phyloP scores from a whole-genome alignment of 441 rosid species.

The Arabidopsis lyrata region DNA sequence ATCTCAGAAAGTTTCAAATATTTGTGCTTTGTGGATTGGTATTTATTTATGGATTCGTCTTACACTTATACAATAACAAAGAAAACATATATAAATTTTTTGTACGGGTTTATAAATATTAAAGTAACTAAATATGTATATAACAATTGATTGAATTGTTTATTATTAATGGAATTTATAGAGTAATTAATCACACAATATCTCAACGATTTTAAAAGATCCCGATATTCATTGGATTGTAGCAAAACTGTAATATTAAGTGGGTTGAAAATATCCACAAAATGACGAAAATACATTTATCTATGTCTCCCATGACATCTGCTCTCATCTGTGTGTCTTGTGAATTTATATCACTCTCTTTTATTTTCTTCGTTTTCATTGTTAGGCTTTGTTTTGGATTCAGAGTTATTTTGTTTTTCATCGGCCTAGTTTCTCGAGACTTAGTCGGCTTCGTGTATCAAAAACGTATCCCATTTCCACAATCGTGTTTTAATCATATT shows the following conservation, averaged over 20 bases:
- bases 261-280: not conserved
- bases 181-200: not conserved
- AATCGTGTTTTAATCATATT: too few species aligned
- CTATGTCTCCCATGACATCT: not conserved
- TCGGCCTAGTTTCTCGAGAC: too few species aligned
- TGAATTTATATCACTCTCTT: too few species aligned
- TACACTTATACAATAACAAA: not conserved
- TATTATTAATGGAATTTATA: not conserved
- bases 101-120: not conserved
- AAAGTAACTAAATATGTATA: not conserved
- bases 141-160: not conserved
- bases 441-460: too few species aligned
- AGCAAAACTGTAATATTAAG: not conserved
- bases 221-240: not conserved
- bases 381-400: too few species aligned
- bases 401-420: too few species aligned
- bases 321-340: too few species aligned
- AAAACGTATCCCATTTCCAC: too few species aligned
- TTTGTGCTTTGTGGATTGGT: conserved; percentile 24
- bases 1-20: conserved; percentile 32
- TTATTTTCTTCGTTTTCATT: too few species aligned
- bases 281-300: not conserved
- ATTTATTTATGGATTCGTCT: not conserved
- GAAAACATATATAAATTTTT: not conserved
- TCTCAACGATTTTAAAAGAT: not conserved